Percentiles rank a stretch among this genome's conserved stretches.
These are phyloP conservation scores for Trichomonascaceae sp. DNA, from an alignment of 1,139 yeast species.

Conservation along the genomic window DNA sequence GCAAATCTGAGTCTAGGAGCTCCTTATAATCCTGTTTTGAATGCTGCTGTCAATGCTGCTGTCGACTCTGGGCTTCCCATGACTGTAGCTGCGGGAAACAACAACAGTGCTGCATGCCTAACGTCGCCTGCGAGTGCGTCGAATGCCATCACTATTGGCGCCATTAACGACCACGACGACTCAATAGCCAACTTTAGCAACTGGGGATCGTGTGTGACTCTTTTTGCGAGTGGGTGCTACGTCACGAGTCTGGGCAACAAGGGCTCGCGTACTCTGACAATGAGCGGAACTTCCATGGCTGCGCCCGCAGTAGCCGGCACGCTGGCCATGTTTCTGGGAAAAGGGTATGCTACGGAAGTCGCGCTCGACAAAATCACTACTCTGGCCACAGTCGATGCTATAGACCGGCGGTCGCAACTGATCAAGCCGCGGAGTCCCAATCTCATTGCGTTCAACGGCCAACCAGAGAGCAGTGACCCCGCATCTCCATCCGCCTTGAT, in stretches of 20 bases:
- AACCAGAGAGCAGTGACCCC: constrained; percentile 1
- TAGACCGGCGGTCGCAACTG: constrained; percentile 22
- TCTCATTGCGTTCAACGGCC: constrained; percentile 31
- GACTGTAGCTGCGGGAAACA: constrained; percentile 86
- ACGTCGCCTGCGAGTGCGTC: constrained; percentile 71
- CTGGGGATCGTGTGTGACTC: constrained; percentile 81
- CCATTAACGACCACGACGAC: constrained; percentile 65
- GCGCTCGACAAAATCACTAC: constrained; percentile 19
- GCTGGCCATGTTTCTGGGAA: constrained; percentile 48
- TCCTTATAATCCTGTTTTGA: constrained; percentile 47
- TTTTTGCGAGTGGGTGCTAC: constrained; percentile 71
- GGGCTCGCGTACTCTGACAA: constrained; percentile 18
- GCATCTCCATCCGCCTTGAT: neutral
- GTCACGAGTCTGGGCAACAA: constrained; percentile 28
- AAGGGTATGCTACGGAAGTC: constrained; percentile 34
- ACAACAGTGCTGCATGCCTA: constrained; percentile 62
- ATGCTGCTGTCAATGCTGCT: constrained; percentile 67
- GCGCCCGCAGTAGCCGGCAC: constrained; percentile 73
- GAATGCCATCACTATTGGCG: constrained; percentile 75
- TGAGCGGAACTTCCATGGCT: constrained; percentile 91
- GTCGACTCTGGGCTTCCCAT: constrained; percentile 57
- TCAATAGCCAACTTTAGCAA: constrained; percentile 66
- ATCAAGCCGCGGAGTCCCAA: constrained; percentile 37
- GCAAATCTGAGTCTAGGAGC: constrained; percentile 78
- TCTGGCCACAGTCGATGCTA: constrained; percentile 15